Conservation (phyloP, 352 stramenopile species). For the Phytophthora idaei region DNA sequence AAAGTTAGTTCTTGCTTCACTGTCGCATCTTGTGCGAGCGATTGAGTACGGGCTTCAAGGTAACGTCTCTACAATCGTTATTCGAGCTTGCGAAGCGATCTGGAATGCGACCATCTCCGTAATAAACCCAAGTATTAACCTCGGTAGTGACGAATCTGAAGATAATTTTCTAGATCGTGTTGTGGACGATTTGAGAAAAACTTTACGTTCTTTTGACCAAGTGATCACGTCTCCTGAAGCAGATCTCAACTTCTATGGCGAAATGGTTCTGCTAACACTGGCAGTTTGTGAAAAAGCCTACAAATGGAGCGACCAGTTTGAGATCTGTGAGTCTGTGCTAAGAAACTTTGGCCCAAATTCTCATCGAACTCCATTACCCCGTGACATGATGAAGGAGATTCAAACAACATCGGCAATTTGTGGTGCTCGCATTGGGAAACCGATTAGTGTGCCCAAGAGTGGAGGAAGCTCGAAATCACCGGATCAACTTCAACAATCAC, state of each 20-base stretch:
- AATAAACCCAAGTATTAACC: constrained; percentile 26
- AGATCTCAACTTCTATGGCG: constrained; percentile 41
- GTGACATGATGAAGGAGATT: constrained; percentile 54
- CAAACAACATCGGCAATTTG: constrained; percentile 57
- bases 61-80: constrained; percentile 28
- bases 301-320: constrained; percentile 50
- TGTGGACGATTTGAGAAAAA: constrained; percentile 25
- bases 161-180: constrained; percentile 32
- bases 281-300: constrained; percentile 52
- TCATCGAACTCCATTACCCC: constrained; percentile 22
- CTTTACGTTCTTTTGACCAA: constrained; percentile 37
- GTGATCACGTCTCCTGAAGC: constrained; percentile 5
- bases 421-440: constrained; percentile 60
- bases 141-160: constrained; percentile 20
- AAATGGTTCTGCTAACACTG: constrained; percentile 65
- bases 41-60: constrained; percentile 43
- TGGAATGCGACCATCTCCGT: constrained; percentile 78
- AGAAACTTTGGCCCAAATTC: constrained; percentile 22
- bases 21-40: constrained; percentile 63
- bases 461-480: constrained; percentile 36
- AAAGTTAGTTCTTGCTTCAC: constrained; percentile 54
- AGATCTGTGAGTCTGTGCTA: constrained; percentile 45
- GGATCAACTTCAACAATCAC: constrained; percentile 43
- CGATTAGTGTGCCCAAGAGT: constrained; percentile 17
- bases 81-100: constrained; percentile 63